A percentile compares a stretch with the other conserved stretches of the same genome.
These are phyloP conservation scores for Cercospora brassicicola DNA, from an alignment of 2,329 filamentous ascomycete genomes.

Conservation along the genomic window DNA sequence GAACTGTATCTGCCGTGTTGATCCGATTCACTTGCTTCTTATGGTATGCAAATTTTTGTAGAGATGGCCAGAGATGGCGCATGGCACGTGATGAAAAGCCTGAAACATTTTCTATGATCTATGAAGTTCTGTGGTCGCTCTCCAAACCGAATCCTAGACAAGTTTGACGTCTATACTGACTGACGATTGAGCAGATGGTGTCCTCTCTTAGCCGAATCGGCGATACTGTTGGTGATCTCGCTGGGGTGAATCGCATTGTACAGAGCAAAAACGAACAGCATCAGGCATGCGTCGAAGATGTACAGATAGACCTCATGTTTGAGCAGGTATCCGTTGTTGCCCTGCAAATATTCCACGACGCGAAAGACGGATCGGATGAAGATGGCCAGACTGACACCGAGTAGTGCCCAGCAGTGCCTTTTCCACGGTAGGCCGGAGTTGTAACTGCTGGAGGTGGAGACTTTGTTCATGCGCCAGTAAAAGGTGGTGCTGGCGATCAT, in stretches of 20 bases:
- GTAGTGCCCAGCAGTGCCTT: constrained; percentile 46
- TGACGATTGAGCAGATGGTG: not conserved
- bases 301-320: constrained; percentile 36
- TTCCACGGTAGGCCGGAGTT: constrained; percentile 31
- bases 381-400: constrained; percentile 48
- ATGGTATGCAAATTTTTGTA: too few relatives aligned
- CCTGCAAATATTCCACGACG: constrained; percentile 51
- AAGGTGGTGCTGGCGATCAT: constrained; percentile 38
- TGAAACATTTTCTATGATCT: not conserved
- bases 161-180: not conserved
- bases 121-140: not conserved
- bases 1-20: too few relatives aligned
- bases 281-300: constrained; percentile 16
- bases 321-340: constrained; percentile 48
- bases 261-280: constrained; percentile 9
- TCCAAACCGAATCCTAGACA: not conserved
- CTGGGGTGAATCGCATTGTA: constrained; percentile 13
- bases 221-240: not conserved
- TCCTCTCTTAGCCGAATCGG: not conserved
- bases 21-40: too few relatives aligned
- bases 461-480: constrained; percentile 30
- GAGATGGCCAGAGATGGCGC: too few relatives aligned
- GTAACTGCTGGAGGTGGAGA: constrained; percentile 11
- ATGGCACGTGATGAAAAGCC: too few relatives aligned
- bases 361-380: constrained; percentile 52